Percentiles rank a stretch among this genome's conserved stretches.
These are phyloP conservation scores for Coprinopsis cinerea DNA, from an alignment of 768 basidiomycete species.

Conservation along the genomic window DNA sequence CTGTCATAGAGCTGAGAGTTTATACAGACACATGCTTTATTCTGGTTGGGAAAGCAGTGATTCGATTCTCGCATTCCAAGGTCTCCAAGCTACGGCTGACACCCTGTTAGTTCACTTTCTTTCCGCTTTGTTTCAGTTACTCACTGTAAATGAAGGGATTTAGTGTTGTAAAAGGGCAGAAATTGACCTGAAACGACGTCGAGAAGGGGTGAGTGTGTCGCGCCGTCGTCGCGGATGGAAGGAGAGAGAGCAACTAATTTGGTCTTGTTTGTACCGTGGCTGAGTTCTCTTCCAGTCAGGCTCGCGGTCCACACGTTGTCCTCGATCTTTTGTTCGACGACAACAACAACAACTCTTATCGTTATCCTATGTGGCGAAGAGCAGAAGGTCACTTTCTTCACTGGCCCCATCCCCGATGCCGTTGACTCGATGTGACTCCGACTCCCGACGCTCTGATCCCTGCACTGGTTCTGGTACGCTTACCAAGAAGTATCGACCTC, in stretches of 20 bases:
- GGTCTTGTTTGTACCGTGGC: conserved; percentile 7
- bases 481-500: too few species aligned
- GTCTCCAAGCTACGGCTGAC: background rate
- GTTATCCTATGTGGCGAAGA: too few species aligned
- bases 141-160: too few species aligned
- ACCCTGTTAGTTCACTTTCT: too few species aligned
- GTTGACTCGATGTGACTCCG: too few species aligned
- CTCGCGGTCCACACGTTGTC: background rate
- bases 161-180: too few species aligned
- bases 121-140: too few species aligned
- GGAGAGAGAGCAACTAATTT: conserved; percentile 3
- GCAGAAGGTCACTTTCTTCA: too few species aligned
- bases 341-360: too few species aligned
- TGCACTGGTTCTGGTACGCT: too few species aligned
- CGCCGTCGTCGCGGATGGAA: conserved; percentile 1
- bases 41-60: conserved; percentile 91
- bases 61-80: conserved; percentile 84
- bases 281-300: background rate
- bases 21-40: conserved; percentile 92
- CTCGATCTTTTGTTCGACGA: background rate
- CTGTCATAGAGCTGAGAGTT: conserved; percentile 93
- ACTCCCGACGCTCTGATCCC: too few species aligned
- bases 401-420: too few species aligned
- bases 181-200: background rate
- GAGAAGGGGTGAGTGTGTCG: background rate